Conservation (phyloP, 23 red algal genomes). For the Cyanidium caldarium region DNA sequence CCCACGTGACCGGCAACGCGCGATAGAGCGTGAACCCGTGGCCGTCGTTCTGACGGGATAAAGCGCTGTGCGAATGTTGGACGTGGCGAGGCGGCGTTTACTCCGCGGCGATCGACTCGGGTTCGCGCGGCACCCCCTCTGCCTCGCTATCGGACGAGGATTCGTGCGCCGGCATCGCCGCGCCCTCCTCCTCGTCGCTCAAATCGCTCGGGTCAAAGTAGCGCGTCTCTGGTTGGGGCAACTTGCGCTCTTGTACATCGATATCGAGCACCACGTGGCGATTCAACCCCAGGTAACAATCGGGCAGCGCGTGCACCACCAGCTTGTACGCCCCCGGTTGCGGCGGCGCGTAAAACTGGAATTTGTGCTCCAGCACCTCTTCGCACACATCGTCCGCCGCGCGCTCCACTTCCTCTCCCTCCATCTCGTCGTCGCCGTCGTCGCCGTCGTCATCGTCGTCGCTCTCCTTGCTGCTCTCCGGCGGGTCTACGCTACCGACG, state of each 20-base stretch:
- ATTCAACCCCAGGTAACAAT: slow-evolving; percentile 8
- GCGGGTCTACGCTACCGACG: not conserved
- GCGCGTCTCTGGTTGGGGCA: not conserved
- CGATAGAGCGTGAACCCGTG: too few species aligned
- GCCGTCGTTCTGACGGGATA: too few species aligned
- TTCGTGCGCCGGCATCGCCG: too few species aligned
- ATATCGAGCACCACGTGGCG: not conserved
- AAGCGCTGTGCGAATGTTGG: too few species aligned
- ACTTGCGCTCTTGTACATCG: slow-evolving; percentile 13
- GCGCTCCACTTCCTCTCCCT: not conserved
- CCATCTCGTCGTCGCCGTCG: not conserved
- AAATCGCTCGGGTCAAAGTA: slow-evolving; percentile 10
- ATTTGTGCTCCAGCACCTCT: not conserved
- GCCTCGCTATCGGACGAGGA: too few species aligned
- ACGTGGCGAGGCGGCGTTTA: too few species aligned
- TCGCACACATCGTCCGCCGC: not conserved
- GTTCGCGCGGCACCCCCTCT: too few species aligned
- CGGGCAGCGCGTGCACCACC: slow-evolving; percentile 12
- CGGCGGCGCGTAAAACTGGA: not conserved
- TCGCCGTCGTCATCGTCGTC: not conserved
- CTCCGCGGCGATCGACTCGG: too few species aligned
- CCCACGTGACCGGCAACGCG: too few species aligned
- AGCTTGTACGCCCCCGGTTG: not conserved
- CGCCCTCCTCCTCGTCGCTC: not conserved
- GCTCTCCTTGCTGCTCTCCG: not conserved